Conservation (phyloP, 768 basidiomycete genomes). For the Suillus ampliporus region DNA sequence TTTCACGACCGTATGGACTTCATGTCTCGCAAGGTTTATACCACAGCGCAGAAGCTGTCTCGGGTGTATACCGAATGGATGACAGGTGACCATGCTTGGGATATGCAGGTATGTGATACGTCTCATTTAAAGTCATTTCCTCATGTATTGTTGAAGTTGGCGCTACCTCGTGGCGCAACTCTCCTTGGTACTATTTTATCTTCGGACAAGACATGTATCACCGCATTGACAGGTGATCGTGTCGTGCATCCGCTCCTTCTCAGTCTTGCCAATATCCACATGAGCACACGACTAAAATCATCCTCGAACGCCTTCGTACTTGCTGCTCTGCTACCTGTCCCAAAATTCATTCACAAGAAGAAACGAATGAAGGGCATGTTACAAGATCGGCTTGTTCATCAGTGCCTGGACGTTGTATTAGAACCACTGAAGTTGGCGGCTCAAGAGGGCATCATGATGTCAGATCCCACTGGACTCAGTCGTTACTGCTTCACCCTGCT, state of each 20-base stretch:
- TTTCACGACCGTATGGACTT: constrained; percentile 24
- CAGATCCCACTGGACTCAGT: too few species aligned
- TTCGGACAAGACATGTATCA: constrained; percentile 41
- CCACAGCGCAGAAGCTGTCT: constrained; percentile 5
- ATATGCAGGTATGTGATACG: constrained; percentile 27
- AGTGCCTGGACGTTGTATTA: constrained; percentile 23
- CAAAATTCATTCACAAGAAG: neutral
- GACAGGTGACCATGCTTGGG: constrained; percentile 29
- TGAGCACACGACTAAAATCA: constrained; percentile 31
- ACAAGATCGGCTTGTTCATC: constrained; percentile 25
- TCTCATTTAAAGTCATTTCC: neutral
- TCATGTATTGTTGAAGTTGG: constrained; percentile 10
- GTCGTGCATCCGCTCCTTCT: constrained; percentile 37
- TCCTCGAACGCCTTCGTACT: constrained; percentile 32
- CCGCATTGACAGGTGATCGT: constrained; percentile 33
- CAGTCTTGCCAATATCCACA: constrained; percentile 36
- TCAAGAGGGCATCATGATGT: constrained; percentile 8
- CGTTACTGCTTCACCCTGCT: too few species aligned
- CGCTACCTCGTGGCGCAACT: constrained; percentile 23
- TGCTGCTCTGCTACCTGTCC: constrained; percentile 33
- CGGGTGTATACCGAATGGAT: constrained; percentile 31
- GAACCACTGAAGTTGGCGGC: constrained; percentile 23
- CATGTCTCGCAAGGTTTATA: constrained; percentile 21
- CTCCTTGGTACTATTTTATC: constrained; percentile 31
- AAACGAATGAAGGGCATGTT: constrained; percentile 20